A percentile compares a stretch with the other conserved stretches of the same genome.
These are phyloP conservation scores for Vitis amurensis DNA, from an alignment of 164 flowering plant genomes.

Conservation along the genomic window DNA sequence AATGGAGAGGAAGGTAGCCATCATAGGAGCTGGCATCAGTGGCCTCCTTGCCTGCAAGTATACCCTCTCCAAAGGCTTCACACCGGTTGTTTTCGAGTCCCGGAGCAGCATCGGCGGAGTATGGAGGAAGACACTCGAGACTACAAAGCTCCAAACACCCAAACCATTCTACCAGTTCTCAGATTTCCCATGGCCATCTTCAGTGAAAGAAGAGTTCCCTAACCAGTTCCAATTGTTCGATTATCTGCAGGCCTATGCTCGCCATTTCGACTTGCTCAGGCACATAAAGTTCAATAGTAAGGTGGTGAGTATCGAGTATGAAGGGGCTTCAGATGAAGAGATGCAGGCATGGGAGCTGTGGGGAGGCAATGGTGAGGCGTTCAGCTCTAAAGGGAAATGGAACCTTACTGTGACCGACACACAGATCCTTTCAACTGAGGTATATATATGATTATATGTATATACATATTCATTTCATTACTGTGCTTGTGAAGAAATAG, in stretches of 20 bases:
- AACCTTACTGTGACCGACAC: constrained; percentile 18
- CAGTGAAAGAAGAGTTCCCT: constrained; percentile 42
- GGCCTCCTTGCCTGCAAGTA: constrained; percentile 75
- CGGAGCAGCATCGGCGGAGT: constrained; percentile 35
- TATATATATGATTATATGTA: not conserved
- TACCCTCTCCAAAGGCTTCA: constrained; percentile 38
- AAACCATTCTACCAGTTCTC: constrained; percentile 50
- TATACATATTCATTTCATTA: no score
- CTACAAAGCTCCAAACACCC: constrained; percentile 58
- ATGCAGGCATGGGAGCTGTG: constrained; percentile 36
- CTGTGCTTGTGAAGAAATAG: no score
- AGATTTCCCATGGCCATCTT: constrained; percentile 70
- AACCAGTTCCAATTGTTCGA: constrained; percentile 36
- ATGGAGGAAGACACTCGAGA: constrained; percentile 45
- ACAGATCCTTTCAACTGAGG: constrained; percentile 16
- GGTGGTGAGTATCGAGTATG: constrained; percentile 31
- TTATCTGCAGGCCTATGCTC: constrained; percentile 46
- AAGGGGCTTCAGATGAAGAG: constrained; percentile 22
- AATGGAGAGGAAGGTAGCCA: constrained; percentile 48
- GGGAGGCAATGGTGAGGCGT: constrained; percentile 34
- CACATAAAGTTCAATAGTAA: constrained; percentile 38
- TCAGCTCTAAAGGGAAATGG: constrained; percentile 41
- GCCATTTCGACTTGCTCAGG: constrained; percentile 26
- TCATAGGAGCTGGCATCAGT: constrained; percentile 70
- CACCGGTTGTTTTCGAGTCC: constrained; percentile 51